phyloP scores from a whole-genome alignment of 495 filamentous ascomycete genomes.

The Penicillium simplicissimum region DNA sequence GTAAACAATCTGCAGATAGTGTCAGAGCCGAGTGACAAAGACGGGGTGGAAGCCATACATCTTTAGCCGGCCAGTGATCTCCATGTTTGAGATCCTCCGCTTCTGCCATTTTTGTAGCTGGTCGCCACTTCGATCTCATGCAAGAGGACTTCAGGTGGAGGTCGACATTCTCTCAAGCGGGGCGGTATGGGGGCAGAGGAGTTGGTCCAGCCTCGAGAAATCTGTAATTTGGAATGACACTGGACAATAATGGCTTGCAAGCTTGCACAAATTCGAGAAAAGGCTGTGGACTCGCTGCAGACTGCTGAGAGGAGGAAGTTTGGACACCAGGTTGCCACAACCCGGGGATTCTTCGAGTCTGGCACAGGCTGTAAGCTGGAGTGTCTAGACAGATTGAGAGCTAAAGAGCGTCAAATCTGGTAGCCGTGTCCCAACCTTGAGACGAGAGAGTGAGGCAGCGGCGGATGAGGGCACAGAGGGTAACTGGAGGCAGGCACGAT shows the following conservation, averaged over 20 bases:
- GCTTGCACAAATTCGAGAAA: neutral
- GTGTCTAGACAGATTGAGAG: neutral
- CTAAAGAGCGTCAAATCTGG: neutral
- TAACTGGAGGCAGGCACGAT: constrained; percentile 3
- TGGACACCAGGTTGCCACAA: neutral
- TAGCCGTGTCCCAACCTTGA: neutral
- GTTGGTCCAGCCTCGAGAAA: neutral
- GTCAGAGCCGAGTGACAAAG: neutral
- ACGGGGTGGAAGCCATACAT: constrained; percentile 48
- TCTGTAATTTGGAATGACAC: neutral
- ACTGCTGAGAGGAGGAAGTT: neutral
- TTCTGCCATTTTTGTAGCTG: neutral
- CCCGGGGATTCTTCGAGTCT: neutral
- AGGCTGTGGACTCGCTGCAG: neutral
- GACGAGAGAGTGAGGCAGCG: neutral
- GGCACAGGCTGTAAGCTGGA: neutral
- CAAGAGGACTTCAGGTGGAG: neutral
- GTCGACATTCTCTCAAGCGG: neutral
- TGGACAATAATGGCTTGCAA: neutral
- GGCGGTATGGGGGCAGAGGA: neutral
- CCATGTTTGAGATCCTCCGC: neutral
- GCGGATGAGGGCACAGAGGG: neutral
- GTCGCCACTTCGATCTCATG: neutral
- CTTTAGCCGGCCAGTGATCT: constrained; percentile 57
- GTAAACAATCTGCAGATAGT: constrained; percentile 65